phyloP scores from a whole-genome alignment of 2,329 filamentous ascomycete genomes.

The Aureobasidium namibiae region DNA sequence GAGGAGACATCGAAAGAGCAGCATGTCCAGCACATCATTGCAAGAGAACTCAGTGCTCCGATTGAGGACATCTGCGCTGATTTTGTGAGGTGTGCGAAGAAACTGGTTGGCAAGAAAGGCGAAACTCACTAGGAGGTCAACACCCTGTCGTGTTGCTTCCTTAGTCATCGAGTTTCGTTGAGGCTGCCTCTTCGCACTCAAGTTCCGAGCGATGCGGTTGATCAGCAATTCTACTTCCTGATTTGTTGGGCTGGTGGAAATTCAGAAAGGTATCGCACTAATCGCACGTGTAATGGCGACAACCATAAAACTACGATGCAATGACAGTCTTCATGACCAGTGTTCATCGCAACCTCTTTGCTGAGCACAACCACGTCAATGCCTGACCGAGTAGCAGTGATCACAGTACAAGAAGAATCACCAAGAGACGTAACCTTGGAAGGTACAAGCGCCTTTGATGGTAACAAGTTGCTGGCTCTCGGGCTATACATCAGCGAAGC shows the following conservation, averaged over 20 bases:
- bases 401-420: constrained; percentile 24
- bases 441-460: constrained; percentile 29
- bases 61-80: constrained; percentile 14
- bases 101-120: constrained; percentile 16
- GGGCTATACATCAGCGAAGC: constrained; percentile 22
- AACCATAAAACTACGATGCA: constrained; percentile 32
- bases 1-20: background rate
- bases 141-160: background rate
- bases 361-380: constrained; percentile 20
- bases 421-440: constrained; percentile 29
- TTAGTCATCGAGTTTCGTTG: background rate
- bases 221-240: background rate
- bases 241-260: background rate
- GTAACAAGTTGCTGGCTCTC: constrained; percentile 29
- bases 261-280: too few species aligned
- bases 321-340: constrained; percentile 36
- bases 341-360: constrained; percentile 39
- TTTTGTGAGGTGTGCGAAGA: constrained; percentile 15
- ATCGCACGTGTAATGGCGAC: constrained; percentile 34
- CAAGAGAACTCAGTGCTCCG: constrained; percentile 12
- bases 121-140: constrained; percentile 11
- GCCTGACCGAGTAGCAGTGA: constrained; percentile 22
- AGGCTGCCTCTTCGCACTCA: background rate
- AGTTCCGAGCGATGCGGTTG: background rate
- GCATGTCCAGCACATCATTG: constrained; percentile 10